Percentiles rank a stretch among this genome's conserved stretches.
phyloP scores from a whole-genome alignment of 169 alveolate genomes.

The Eimeria maxima region DNA sequence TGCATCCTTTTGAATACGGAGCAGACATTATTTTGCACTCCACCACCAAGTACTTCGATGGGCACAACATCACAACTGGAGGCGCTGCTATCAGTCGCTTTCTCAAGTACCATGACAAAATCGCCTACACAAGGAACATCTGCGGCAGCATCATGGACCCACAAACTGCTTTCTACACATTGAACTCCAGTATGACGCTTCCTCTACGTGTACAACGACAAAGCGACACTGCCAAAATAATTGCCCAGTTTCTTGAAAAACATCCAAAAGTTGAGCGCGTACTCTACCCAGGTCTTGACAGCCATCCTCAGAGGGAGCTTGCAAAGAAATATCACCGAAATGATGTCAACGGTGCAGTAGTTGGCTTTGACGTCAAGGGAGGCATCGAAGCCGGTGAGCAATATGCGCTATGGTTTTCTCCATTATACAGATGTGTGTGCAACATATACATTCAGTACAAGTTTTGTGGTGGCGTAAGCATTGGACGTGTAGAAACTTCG shows the following conservation, averaged over 20 bases:
- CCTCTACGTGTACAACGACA: constrained; percentile 85
- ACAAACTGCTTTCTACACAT: constrained; percentile 84
- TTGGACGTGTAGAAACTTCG: no score
- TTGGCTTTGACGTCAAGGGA: constrained; percentile 86
- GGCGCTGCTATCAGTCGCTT: constrained; percentile 86
- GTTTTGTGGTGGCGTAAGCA: no score
- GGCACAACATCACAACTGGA: constrained; percentile 88
- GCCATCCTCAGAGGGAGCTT: constrained; percentile 87
- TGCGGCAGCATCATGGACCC: constrained; percentile 89
- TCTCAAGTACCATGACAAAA: constrained; percentile 73
- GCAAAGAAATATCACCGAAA: constrained; percentile 87
- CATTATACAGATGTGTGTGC: no score
- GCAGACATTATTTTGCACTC: constrained; percentile 85
- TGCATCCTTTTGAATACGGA: constrained; percentile 87
- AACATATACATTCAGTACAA: no score
- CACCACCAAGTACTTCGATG: constrained; percentile 89
- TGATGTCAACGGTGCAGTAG: constrained; percentile 88
- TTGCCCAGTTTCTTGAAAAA: constrained; percentile 85
- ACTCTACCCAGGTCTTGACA: constrained; percentile 87
- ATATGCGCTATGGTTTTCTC: no score
- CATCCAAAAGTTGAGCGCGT: constrained; percentile 82
- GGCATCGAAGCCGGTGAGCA: constrained; percentile 76
- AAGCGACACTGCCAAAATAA: constrained; percentile 85
- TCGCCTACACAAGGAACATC: constrained; percentile 85
- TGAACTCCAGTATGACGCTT: constrained; percentile 85